Conservation (phyloP, 805 yeast species). For the Dipodascus albidus region DNA sequence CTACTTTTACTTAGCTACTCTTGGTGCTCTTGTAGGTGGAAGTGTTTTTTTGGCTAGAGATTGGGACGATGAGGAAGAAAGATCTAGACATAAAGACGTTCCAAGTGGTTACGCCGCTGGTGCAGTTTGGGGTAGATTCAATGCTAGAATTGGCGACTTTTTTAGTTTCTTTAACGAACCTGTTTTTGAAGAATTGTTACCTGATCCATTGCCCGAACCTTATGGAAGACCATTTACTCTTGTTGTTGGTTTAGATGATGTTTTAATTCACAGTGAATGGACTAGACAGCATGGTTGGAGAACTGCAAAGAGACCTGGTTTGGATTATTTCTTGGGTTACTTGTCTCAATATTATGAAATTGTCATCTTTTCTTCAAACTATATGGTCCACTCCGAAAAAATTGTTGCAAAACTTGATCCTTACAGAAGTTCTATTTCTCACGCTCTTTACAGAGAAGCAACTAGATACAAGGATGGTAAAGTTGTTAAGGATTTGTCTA, state of each 20-base stretch:
- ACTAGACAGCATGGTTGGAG: constrained; percentile 89
- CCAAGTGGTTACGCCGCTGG: constrained; percentile 58
- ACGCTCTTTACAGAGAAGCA: constrained; percentile 82
- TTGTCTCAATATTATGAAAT: constrained; percentile 92
- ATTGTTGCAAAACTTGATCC: constrained; percentile 88
- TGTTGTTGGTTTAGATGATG: constrained; percentile 80
- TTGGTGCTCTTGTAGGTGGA: constrained; percentile 38
- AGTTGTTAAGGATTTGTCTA: constrained; percentile 77
- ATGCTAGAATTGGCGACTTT: constrained; percentile 59
- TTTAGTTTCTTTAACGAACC: constrained; percentile 87
- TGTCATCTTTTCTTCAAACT: constrained; percentile 78
- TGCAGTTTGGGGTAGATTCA: constrained; percentile 57
- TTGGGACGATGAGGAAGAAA: constrained; percentile 72
- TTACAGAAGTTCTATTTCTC: constrained; percentile 75
- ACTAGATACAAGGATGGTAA: constrained; percentile 83
- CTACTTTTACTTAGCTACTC: constrained; percentile 49
- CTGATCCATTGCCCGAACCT: constrained; percentile 85
- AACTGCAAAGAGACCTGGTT: constrained; percentile 97
- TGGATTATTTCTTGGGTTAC: constrained; percentile 91
- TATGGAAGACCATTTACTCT: constrained; percentile 87
- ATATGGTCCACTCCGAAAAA: constrained; percentile 74
- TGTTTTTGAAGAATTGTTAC: constrained; percentile 82
- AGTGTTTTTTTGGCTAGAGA: constrained; percentile 64
- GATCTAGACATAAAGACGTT: constrained; percentile 40
- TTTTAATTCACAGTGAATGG: constrained; percentile 89